Percentiles rank a stretch among this genome's conserved stretches.
Conservation (phyloP, 768 basidiomycete species). For the Tricholoma saponaceum region DNA sequence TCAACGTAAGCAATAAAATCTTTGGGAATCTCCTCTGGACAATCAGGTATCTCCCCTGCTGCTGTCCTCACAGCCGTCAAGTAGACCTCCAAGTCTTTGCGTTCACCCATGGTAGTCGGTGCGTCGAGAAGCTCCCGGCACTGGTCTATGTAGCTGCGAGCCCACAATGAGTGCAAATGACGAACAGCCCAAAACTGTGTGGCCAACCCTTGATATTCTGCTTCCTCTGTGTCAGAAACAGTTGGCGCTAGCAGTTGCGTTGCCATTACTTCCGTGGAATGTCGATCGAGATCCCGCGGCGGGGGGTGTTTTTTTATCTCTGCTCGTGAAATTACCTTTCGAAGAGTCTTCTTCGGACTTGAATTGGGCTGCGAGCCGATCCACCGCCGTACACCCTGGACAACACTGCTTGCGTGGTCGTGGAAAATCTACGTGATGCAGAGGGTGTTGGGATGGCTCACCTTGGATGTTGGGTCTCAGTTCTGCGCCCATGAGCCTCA, state of each 20-base stretch:
- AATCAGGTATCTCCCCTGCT: conserved; percentile 32
- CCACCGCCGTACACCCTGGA: conserved; percentile 78
- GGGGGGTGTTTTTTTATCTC: conserved; percentile 29
- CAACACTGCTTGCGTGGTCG: conserved; percentile 42
- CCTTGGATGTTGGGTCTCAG: conserved; percentile 32
- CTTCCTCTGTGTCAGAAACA: conserved; percentile 60
- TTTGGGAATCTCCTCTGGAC: conserved; percentile 35
- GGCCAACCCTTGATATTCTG: conserved; percentile 66
- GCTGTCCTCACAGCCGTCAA: conserved; percentile 46
- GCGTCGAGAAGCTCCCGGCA: conserved; percentile 61
- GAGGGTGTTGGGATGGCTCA: conserved; percentile 5
- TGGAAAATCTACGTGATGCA: not conserved
- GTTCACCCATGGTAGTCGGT: conserved; percentile 48
- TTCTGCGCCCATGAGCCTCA: conserved; percentile 47
- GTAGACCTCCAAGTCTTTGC: conserved; percentile 58
- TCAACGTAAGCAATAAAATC: conserved; percentile 46
- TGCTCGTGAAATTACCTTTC: conserved; percentile 30
- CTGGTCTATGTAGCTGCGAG: conserved; percentile 67
- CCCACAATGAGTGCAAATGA: conserved; percentile 1
- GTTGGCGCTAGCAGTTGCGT: conserved; percentile 53
- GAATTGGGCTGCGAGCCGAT: conserved; percentile 53
- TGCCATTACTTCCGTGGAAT: conserved; percentile 59
- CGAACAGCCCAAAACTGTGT: not conserved
- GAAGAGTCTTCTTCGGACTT: conserved; percentile 34
- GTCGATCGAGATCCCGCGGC: conserved; percentile 32